phyloP scores from a whole-genome alignment of 768 basidiomycete species.

The Leucocoprinus leucothites region DNA sequence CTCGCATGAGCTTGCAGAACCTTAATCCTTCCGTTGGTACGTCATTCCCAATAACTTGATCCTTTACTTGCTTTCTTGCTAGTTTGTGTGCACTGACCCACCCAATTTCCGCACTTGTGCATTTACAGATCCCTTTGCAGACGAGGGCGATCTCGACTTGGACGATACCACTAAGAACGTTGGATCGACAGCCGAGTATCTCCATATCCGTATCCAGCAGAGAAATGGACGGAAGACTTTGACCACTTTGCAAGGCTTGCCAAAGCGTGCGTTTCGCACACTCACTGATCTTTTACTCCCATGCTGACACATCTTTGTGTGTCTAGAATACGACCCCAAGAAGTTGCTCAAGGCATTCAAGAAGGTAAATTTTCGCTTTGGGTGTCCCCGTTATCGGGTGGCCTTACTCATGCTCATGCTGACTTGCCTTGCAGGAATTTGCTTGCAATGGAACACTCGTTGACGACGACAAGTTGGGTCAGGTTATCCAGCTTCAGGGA shows the following conservation, averaged over 20 bases:
- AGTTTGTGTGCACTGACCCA: slow-evolving; percentile 1
- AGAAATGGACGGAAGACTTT: slow-evolving; percentile 98
- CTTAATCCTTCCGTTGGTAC: slow-evolving; percentile 78
- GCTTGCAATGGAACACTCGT: slow-evolving; percentile 98
- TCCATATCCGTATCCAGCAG: slow-evolving; percentile 98
- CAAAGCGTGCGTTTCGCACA: slow-evolving; percentile 74
- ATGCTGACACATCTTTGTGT: slow-evolving; percentile 7
- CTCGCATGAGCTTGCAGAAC: slow-evolving; percentile 96
- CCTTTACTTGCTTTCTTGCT: background rate
- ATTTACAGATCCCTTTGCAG: slow-evolving; percentile 87
- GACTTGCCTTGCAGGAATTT: slow-evolving; percentile 64
- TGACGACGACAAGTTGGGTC: slow-evolving; percentile 92
- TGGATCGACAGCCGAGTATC: slow-evolving; percentile 78
- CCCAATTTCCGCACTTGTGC: slow-evolving; percentile 6
- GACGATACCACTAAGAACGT: slow-evolving; percentile 60
- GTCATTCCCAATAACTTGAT: slow-evolving; percentile 18
- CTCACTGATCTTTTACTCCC: slow-evolving; percentile 1
- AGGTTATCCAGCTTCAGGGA: slow-evolving; percentile 98
- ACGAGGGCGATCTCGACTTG: slow-evolving; percentile 74
- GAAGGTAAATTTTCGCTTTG: slow-evolving; percentile 58
- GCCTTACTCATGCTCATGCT: background rate
- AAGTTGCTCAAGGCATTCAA: slow-evolving; percentile 99
- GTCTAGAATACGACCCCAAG: slow-evolving; percentile 90
- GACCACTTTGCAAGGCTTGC: slow-evolving; percentile 95
- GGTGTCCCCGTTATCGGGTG: background rate